Evolutionary conservation across 106 monocot species (phyloP).

Genomic region (Dioscorea dumetorum): DNA sequence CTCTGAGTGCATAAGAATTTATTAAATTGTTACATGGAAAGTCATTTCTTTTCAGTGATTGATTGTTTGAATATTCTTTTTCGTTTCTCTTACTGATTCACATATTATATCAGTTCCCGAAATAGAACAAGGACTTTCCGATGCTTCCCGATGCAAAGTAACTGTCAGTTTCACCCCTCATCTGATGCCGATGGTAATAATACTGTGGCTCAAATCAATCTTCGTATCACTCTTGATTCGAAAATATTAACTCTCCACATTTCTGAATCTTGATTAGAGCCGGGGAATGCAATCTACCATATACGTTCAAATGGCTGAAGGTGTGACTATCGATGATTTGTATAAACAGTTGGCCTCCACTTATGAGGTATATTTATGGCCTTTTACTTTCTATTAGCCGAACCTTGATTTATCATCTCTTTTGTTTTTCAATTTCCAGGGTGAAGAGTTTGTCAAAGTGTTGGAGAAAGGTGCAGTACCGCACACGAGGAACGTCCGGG

Average conservation of each 20-base stretch:
- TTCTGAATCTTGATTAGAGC: constrained; percentile 28
- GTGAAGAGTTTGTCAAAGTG: constrained; percentile 71
- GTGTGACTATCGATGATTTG: constrained; percentile 73
- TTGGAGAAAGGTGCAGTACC: constrained; percentile 59
- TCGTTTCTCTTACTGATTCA: too few relatives aligned
- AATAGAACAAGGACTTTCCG: constrained; percentile 94
- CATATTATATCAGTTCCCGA: constrained; percentile 72
- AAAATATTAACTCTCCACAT: background rate
- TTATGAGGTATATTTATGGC: constrained; percentile 47
- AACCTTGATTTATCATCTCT: background rate
- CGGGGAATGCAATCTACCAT: constrained; percentile 99
- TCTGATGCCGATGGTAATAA: constrained; percentile 89
- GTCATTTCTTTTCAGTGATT: too few relatives aligned
- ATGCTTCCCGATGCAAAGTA: constrained; percentile 76
- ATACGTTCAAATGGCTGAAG: constrained; percentile 76
- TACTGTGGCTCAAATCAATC: too few relatives aligned
- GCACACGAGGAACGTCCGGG: constrained; percentile 70
- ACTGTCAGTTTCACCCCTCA: constrained; percentile 96
- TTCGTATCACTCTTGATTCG: too few relatives aligned
- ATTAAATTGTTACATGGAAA: too few relatives aligned
- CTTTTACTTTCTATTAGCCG: too few relatives aligned
- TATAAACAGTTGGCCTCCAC: constrained; percentile 38
- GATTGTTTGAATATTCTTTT: too few relatives aligned
- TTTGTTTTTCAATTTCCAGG: constrained; percentile 21
- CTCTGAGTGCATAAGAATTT: too few relatives aligned